These are phyloP conservation scores for Brassica juncea DNA, from an alignment of 345 rosid genomes.

Conservation along the genomic window DNA sequence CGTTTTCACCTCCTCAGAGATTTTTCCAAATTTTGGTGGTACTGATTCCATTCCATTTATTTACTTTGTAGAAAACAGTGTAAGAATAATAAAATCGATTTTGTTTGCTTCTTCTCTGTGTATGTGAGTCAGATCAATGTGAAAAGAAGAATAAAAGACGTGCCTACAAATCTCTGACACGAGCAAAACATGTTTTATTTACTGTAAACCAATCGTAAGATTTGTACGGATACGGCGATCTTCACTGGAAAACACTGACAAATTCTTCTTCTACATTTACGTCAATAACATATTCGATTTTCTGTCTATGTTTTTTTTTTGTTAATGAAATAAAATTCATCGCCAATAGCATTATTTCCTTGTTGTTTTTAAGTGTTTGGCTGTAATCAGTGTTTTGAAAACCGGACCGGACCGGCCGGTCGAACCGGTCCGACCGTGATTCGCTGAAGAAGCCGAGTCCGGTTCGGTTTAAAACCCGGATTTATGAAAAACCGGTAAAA, in stretches of 20 bases:
- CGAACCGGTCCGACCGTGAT: no score
- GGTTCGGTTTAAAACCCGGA: no score
- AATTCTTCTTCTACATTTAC: constrained; percentile 31
- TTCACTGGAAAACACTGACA: constrained; percentile 26
- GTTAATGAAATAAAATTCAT: background rate
- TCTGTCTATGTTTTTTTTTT: background rate
- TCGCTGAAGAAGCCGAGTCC: no score
- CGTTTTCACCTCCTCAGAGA: background rate
- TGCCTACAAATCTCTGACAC: background rate
- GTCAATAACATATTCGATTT: constrained; percentile 24
- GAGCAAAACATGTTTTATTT: background rate
- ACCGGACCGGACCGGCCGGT: no score
- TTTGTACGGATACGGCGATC: constrained; percentile 40
- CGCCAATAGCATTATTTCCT: background rate
- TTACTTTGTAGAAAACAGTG: constrained; percentile 25
- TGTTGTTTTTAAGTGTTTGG: constrained; percentile 37
- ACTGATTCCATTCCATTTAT: constrained; percentile 22
- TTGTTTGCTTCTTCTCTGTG: background rate
- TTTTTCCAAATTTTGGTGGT: constrained; percentile 31
- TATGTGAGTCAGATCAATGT: background rate
- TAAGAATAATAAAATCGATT: constrained; percentile 18
- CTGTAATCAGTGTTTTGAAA: no score
- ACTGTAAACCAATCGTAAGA: background rate
- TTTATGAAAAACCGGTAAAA: no score
- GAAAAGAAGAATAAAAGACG: background rate